Base-by-base conservation (phyloP, 1,139 yeast species). In the Suhomyces bribrorum region DNA sequence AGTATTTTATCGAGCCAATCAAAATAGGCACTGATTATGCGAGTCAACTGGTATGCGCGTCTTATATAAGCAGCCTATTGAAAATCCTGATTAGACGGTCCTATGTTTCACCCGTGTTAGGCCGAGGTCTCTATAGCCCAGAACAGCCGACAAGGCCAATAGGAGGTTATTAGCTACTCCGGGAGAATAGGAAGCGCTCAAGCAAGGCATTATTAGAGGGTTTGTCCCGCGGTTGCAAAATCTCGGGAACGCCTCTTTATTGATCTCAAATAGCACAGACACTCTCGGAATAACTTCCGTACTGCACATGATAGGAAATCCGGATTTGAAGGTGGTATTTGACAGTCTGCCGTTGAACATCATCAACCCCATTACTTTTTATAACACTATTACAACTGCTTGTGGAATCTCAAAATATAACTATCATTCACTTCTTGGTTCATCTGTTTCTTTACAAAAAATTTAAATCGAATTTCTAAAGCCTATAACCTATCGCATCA, bases 1-100 rank as follows among this genome's bases (percentile, higher is more conserved):
- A 18, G 11, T 13, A 14, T 17, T 20, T 32, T 38, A 44, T 41
- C 46, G 46, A 29, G 37, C 49, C 47, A 45, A 45, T 45, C 41
- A 45, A 13, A 31, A 3, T 16, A 22, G 15, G 31, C 26, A 36
- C 32, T 39, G 48, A 42, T 44, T 40, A 42, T 38, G 44, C 37
- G 16, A 14, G 24, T 13, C 26, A 16, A 15, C 26, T 26, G 33
- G 26, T 23, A 23, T 8, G n/a, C 5, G 15, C 11, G 22, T 15
- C 14, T 23, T 23, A 31, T 23, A 13, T 23, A 14, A 27, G 26
- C 33, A 12, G 12, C 5, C 7, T 7, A 13, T 14, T 13, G 20
- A 8, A 23, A 20, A 20, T 29, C 36, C 36, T 24, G 28, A n/a
- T 26, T 14, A 25, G 15, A 22, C 33, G 14, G 29, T 29, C n/a